phyloP scores from a whole-genome alignment of 2,329 filamentous ascomycete species.

The Pseudogymnoascus sp. region DNA sequence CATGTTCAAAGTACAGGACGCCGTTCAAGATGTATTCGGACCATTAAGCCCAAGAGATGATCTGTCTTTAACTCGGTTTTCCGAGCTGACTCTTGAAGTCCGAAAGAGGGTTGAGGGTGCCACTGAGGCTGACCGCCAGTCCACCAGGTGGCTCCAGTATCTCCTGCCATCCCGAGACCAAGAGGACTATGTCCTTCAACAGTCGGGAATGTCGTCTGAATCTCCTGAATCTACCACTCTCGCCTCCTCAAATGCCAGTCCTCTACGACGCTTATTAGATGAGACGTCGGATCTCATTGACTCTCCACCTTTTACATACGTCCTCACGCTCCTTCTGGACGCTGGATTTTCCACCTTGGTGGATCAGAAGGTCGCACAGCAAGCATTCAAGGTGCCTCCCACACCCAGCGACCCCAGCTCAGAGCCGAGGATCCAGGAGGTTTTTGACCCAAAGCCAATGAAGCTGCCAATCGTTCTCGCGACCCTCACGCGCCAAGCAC shows the following conservation, averaged over 20 bases:
- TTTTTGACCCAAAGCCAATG: constrained; percentile 44
- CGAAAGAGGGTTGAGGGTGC: constrained; percentile 76
- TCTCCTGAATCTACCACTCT: constrained; percentile 34
- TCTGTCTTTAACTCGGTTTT: constrained; percentile 71
- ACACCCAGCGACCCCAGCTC: constrained; percentile 24
- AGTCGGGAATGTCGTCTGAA: constrained; percentile 68
- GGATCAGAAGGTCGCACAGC: constrained; percentile 69
- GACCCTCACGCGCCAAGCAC: constrained; percentile 82
- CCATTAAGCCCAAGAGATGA: constrained; percentile 81
- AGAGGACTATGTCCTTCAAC: constrained; percentile 75
- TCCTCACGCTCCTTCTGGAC: constrained; percentile 80
- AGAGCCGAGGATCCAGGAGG: constrained; percentile 39
- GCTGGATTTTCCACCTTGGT: constrained; percentile 77
- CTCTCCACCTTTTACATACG: constrained; percentile 81
- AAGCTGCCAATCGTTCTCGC: constrained; percentile 87
- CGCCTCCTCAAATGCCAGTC: constrained; percentile 34
- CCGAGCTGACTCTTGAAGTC: constrained; percentile 73
- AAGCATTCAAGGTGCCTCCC: constrained; percentile 62
- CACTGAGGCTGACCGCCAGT: constrained; percentile 55
- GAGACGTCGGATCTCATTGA: constrained; percentile 95
- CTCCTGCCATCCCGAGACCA: constrained; percentile 71
- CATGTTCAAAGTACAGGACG: constrained; percentile 71
- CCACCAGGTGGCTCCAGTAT: constrained; percentile 63
- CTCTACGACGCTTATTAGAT: constrained; percentile 79
- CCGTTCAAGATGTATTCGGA: constrained; percentile 86